Percentiles rank a stretch among this genome's conserved stretches.
Evolutionary conservation across 1,284 basidiomycete genomes (phyloP).

Genomic region (Malassezia nana): DNA sequence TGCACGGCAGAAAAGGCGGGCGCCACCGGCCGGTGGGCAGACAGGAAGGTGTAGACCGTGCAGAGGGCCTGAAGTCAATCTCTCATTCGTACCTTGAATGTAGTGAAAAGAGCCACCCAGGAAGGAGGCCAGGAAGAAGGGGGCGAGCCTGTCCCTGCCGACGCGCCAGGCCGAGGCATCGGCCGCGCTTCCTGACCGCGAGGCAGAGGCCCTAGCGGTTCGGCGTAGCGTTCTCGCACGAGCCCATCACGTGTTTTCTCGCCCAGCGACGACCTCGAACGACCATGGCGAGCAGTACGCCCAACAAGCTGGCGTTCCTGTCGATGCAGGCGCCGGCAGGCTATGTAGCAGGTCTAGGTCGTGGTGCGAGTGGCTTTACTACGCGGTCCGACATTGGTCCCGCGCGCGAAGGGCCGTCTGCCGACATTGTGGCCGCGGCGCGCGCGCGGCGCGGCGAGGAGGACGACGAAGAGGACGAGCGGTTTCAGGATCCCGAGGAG

Average conservation of each 20-base stretch:
- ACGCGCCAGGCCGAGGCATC: neutral
- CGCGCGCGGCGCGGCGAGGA: constrained; percentile 20
- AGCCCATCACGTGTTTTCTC: constrained; percentile 5
- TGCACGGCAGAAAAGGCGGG: constrained; percentile 68
- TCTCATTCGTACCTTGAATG: neutral
- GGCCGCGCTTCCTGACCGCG: neutral
- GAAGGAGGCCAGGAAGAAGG: neutral
- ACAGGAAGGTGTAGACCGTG: constrained; percentile 77
- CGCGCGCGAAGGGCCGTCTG: constrained; percentile 82
- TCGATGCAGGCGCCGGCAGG: constrained; percentile 41
- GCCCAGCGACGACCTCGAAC: neutral
- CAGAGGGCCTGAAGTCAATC: constrained; percentile 61
- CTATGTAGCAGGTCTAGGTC: constrained; percentile 45
- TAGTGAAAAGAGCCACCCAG: neutral
- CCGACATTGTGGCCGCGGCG: constrained; percentile 68
- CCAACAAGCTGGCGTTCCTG: constrained; percentile 40
- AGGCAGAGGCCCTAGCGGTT: too few relatives aligned
- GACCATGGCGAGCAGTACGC: constrained; percentile 24
- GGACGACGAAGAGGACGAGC: constrained; percentile 74
- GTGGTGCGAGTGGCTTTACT: constrained; percentile 82
- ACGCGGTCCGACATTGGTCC: constrained; percentile 98
- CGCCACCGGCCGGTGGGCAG: constrained; percentile 69
- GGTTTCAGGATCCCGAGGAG: constrained; percentile 92
- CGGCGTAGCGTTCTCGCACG: constrained; percentile 8
- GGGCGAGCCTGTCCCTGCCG: neutral